phyloP scores from a whole-genome alignment of 2,329 filamentous ascomycete species.

The Claviceps pazoutovae region DNA sequence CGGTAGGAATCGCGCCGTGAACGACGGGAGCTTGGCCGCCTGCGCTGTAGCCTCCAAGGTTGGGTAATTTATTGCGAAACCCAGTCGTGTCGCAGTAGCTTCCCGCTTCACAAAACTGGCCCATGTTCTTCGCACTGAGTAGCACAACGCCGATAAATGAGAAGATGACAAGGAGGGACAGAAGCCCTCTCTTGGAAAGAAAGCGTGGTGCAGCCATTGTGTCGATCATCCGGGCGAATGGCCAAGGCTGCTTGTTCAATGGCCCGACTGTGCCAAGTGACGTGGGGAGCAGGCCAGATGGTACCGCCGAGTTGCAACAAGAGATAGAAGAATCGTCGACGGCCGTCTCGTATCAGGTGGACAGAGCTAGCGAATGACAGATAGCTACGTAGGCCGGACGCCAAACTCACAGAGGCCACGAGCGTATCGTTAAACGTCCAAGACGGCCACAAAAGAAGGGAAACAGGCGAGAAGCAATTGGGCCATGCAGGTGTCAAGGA shows the following conservation, averaged over 20 bases:
- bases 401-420: neutral
- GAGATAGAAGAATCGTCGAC: neutral
- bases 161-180: conserved; percentile 14
- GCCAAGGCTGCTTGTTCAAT: conserved; percentile 4
- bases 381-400: neutral
- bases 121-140: conserved; percentile 18
- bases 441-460: neutral
- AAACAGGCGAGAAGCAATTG: neutral
- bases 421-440: neutral
- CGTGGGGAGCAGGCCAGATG: neutral
- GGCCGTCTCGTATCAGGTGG: neutral
- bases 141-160: conserved; percentile 19
- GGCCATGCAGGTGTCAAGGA: neutral
- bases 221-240: conserved; percentile 1
- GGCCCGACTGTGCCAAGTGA: conserved; percentile 1
- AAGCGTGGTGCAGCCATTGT: conserved; percentile 12
- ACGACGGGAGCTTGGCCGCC: neutral
- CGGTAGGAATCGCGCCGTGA: neutral
- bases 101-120: conserved; percentile 16
- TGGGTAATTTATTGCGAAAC: conserved; percentile 4
- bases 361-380: neutral
- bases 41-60: neutral
- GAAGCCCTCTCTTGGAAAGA: conserved; percentile 16
- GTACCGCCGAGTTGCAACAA: neutral
- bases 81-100: conserved; percentile 12